Percentiles rank a stretch among this genome's conserved stretches.
Evolutionary conservation across 2,329 filamentous ascomycete species (phyloP).

Genomic region (Cladosporium sp.): DNA sequence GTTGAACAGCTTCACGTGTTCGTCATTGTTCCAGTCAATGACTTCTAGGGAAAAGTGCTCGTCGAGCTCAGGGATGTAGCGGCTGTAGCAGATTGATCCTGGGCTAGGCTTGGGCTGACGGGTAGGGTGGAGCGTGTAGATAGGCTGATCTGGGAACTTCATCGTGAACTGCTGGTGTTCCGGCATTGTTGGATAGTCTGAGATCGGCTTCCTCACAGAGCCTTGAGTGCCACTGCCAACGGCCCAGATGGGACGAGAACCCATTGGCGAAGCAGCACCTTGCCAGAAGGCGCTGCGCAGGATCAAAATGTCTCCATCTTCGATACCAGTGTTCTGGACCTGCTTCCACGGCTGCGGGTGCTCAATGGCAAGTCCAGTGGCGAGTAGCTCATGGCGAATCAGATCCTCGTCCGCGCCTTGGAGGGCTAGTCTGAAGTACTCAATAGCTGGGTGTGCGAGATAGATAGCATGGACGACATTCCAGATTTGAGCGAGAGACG

Average conservation of each 20-base stretch:
- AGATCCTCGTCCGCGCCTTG: constrained; percentile 34
- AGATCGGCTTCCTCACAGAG: constrained; percentile 18
- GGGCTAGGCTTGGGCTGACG: constrained; percentile 68
- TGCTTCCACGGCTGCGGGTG: constrained; percentile 35
- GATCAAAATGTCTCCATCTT: constrained; percentile 43
- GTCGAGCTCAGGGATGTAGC: constrained; percentile 70
- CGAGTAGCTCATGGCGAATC: constrained; percentile 38
- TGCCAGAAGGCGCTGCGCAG: constrained; percentile 48
- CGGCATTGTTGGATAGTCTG: constrained; percentile 39
- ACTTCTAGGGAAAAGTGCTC: constrained; percentile 76
- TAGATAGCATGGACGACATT: constrained; percentile 44
- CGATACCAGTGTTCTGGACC: constrained; percentile 28
- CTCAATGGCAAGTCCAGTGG: constrained; percentile 40
- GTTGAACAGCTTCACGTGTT: constrained; percentile 69
- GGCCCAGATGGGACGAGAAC: constrained; percentile 37
- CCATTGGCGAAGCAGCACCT: constrained; percentile 40
- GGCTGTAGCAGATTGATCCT: constrained; percentile 69
- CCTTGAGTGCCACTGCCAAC: constrained; percentile 21
- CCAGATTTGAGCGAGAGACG: constrained; percentile 45
- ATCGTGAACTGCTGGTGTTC: constrained; percentile 45
- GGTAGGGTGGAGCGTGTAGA: constrained; percentile 65
- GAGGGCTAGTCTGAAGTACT: constrained; percentile 43
- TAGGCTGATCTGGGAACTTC: constrained; percentile 42
- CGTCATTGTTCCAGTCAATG: constrained; percentile 60
- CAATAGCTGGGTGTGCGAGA: constrained; percentile 40